Percentiles rank a stretch among this genome's conserved stretches.
Evolutionary conservation across 768 basidiomycete genomes (phyloP).

Genomic region (Mycena leptocephala): DNA sequence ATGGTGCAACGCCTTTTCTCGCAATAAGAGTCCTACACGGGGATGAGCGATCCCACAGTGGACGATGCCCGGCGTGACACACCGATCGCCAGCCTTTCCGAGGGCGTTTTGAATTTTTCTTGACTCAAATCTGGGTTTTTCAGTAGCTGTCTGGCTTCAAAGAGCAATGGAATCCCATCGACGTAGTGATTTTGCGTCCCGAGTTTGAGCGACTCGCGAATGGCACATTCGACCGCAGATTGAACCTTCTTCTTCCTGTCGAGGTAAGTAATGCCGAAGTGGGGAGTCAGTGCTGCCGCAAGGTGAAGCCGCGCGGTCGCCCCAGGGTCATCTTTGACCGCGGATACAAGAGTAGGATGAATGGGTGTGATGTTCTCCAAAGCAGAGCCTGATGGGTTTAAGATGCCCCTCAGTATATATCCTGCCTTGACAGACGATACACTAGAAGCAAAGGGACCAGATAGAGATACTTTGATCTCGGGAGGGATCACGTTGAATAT

Average conservation of each 20-base stretch:
- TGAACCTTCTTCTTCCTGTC: conserved; percentile 77
- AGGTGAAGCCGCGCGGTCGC: conserved; percentile 81
- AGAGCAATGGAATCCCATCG: conserved; percentile 82
- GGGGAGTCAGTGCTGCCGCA: conserved; percentile 84
- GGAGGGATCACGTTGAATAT: conserved; percentile 74
- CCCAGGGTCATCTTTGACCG: conserved; percentile 55
- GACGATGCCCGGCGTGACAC: conserved; percentile 31
- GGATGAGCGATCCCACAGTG: background rate
- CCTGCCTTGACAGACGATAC: conserved; percentile 69
- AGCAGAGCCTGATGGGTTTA: conserved; percentile 47
- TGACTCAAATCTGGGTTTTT: conserved; percentile 51
- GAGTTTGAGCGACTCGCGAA: conserved; percentile 90
- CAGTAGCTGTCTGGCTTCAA: conserved; percentile 67
- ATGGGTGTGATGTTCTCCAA: conserved; percentile 52
- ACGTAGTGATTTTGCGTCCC: conserved; percentile 84
- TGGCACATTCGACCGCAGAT: conserved; percentile 75
- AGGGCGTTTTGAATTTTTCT: conserved; percentile 54
- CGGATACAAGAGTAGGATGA: conserved; percentile 64
- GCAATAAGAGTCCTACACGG: conserved; percentile 74
- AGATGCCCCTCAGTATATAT: conserved; percentile 70
- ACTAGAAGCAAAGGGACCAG: conserved; percentile 57
- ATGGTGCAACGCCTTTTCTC: conserved; percentile 79
- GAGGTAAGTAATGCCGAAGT: conserved; percentile 68
- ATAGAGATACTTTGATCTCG: conserved; percentile 60
- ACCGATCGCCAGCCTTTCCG: conserved; percentile 77